Evolutionary conservation across 2,329 filamentous ascomycete species (phyloP).

Genomic region (Beauveria sp.): DNA sequence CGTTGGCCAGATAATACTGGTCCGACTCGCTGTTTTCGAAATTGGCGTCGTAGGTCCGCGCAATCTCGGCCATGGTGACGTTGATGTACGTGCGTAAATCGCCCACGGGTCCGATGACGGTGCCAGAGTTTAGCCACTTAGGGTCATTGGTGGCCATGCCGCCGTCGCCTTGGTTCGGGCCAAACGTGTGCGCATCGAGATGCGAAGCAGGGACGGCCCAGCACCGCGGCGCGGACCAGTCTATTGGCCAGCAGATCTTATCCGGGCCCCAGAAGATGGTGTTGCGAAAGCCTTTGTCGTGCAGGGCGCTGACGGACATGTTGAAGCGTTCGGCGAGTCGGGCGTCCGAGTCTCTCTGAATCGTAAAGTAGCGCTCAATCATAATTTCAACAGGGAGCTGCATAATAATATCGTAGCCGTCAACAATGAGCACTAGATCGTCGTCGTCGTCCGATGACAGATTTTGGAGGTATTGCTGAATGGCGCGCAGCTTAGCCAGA

Average conservation of each 20-base stretch:
- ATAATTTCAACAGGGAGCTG: constrained; percentile 58
- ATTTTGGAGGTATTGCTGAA: constrained; percentile 26
- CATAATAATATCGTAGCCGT: constrained; percentile 57
- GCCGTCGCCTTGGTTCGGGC: constrained; percentile 26
- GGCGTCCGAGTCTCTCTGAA: constrained; percentile 44
- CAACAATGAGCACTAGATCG: constrained; percentile 56
- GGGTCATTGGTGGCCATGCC: constrained; percentile 25
- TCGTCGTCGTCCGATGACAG: constrained; percentile 30
- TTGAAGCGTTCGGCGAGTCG: constrained; percentile 44
- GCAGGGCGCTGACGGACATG: constrained; percentile 23
- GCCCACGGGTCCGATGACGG: constrained; percentile 32
- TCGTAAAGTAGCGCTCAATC: constrained; percentile 52
- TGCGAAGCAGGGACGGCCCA: constrained; percentile 31
- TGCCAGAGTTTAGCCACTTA: constrained; percentile 39
- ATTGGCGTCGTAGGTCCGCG: constrained; percentile 24
- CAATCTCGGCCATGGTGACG: constrained; percentile 24
- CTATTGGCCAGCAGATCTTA: constrained; percentile 36
- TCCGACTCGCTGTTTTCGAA: constrained; percentile 30
- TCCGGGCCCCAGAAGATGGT: constrained; percentile 38
- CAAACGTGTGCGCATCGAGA: constrained; percentile 26
- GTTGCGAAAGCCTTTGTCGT: constrained; percentile 25
- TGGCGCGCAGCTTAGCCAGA: constrained; percentile 31
- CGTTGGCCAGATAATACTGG: constrained; percentile 35
- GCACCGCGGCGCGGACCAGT: constrained; percentile 29
- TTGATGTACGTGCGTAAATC: constrained; percentile 24